phyloP scores from a whole-genome alignment of 768 basidiomycete genomes.

The Trametes elegans region DNA sequence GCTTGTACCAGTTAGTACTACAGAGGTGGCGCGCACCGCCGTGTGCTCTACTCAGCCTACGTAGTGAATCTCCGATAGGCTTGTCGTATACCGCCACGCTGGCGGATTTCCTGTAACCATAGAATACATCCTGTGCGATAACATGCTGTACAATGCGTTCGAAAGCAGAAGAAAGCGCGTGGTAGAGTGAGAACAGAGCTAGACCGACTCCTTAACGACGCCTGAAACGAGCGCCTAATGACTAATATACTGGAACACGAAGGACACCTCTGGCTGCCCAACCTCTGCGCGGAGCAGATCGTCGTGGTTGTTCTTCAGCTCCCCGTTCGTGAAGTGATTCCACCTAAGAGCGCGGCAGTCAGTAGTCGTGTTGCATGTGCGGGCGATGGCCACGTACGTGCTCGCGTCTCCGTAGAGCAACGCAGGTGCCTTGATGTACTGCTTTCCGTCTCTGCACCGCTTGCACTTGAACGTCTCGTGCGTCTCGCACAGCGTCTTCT shows the following conservation, averaged over 20 bases:
- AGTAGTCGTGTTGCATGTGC: background rate
- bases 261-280: constrained; percentile 81
- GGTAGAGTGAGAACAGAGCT: no score
- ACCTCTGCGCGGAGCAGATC: constrained; percentile 91
- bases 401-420: constrained; percentile 95
- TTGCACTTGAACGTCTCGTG: constrained; percentile 99
- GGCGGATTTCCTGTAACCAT: no score
- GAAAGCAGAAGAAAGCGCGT: no score
- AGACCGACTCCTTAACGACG: no score
- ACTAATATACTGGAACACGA: constrained; percentile 95
- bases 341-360: constrained; percentile 52
- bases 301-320: constrained; percentile 90
- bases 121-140: no score
- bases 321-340: constrained; percentile 94
- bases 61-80: no score
- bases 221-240: no score
- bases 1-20: no score
- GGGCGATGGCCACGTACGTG: constrained; percentile 59
- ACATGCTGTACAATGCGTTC: no score
- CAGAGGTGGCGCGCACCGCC: no score
- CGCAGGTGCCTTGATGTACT: constrained; percentile 78
- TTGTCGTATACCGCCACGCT: no score
- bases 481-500: constrained; percentile 84
- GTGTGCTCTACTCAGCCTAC: no score
- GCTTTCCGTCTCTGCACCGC: constrained; percentile 83